These are phyloP conservation scores for Lactifluus volemus DNA, from an alignment of 768 basidiomycete species.

Conservation along the genomic window DNA sequence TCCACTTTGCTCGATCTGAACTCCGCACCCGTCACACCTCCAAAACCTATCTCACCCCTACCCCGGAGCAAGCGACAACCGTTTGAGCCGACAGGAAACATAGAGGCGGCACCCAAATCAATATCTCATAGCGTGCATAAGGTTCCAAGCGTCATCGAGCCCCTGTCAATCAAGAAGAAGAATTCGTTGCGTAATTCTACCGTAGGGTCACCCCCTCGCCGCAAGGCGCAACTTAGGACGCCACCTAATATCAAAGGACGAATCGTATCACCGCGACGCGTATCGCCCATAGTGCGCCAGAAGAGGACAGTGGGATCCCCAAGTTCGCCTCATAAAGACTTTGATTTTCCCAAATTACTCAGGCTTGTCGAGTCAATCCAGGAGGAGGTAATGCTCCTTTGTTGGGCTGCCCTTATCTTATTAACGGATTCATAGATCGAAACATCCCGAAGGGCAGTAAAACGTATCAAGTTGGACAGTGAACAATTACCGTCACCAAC, in stretches of 20 bases:
- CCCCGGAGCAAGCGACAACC: conserved; percentile 68
- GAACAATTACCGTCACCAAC: conserved; percentile 29
- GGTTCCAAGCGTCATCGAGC: conserved; percentile 48
- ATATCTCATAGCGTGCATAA: conserved; percentile 24
- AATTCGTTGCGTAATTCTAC: conserved; percentile 46
- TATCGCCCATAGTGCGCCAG: conserved; percentile 18
- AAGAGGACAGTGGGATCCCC: conserved; percentile 1
- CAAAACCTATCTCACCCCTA: conserved; percentile 38
- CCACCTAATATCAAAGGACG: conserved; percentile 32
- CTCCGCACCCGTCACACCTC: conserved; percentile 22
- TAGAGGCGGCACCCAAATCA: conserved; percentile 45
- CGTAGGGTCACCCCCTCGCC: conserved; percentile 29
- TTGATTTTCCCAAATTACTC: conserved; percentile 39
- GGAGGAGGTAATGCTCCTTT: conserved; percentile 48
- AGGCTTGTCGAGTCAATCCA: conserved; percentile 45
- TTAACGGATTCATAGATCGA: conserved; percentile 44
- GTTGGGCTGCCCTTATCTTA: not conserved
- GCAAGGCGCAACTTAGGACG: conserved; percentile 29
- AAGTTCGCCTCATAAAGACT: conserved; percentile 24
- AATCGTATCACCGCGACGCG: conserved; percentile 19
- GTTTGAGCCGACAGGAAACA: conserved; percentile 45
- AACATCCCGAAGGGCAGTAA: conserved; percentile 58
- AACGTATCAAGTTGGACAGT: conserved; percentile 68
- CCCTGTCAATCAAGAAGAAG: conserved; percentile 82
- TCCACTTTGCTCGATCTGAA: conserved; percentile 26